A percentile compares a stretch with the other conserved stretches of the same genome.
These are phyloP conservation scores for Diaporthe sp. DNA, from an alignment of 2,329 filamentous ascomycete species.

Conservation along the genomic window DNA sequence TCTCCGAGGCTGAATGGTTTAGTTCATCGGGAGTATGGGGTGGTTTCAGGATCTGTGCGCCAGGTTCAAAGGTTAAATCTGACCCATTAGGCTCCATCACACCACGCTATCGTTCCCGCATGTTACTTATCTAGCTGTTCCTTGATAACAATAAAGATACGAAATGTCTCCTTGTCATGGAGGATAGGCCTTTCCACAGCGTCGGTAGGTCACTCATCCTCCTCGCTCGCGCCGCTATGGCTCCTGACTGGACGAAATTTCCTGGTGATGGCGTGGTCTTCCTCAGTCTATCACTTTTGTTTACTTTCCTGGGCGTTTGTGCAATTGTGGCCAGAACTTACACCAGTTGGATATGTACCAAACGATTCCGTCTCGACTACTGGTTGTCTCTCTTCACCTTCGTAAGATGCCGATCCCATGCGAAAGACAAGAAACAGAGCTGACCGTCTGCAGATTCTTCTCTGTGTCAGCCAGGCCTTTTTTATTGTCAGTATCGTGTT, in stretches of 20 bases:
- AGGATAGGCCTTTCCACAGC: no score
- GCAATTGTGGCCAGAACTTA: conserved; percentile 7
- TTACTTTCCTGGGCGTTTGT: background rate
- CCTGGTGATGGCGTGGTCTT: conserved; percentile 7
- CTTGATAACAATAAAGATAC: background rate
- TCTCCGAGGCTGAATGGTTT: background rate
- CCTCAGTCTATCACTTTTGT: background rate
- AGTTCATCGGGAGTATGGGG: conserved; percentile 8
- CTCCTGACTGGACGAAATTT: conserved; percentile 10
- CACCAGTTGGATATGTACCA: background rate
- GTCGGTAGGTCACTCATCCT: background rate
- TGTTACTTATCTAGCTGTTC: background rate
- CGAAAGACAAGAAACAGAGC: background rate
- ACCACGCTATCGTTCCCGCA: background rate
- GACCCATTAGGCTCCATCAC: background rate
- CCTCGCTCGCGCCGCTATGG: background rate
- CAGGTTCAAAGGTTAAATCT: conserved; percentile 5
- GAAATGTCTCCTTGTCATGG: background rate
- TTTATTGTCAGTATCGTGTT: conserved; percentile 1
- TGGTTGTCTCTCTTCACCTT: conserved; percentile 11
- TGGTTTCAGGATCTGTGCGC: conserved; percentile 14
- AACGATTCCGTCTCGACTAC: conserved; percentile 18
- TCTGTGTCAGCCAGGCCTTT: background rate
- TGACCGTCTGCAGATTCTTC: conserved; percentile 5
- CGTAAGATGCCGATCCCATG: background rate